phyloP scores from a whole-genome alignment of 495 filamentous ascomycete genomes.

The Xylaria nigripes region DNA sequence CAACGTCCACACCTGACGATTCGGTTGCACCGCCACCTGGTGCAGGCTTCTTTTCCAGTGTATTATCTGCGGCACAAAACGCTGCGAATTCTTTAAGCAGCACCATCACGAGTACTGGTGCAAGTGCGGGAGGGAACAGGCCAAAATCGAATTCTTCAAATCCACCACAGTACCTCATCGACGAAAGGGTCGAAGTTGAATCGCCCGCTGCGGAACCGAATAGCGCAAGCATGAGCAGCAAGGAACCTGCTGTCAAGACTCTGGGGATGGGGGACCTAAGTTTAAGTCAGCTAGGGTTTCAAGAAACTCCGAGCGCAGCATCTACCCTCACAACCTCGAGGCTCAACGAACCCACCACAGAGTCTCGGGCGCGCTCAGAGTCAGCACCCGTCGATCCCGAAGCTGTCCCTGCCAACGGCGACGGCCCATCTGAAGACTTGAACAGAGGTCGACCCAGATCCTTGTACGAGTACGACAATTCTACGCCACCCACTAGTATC shows the following conservation, averaged over 20 bases:
- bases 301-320: slow-evolving; percentile 39
- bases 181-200: slow-evolving; percentile 42
- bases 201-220: slow-evolving; percentile 29
- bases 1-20: slow-evolving; percentile 62
- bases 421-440: slow-evolving; percentile 25
- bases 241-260: slow-evolving; percentile 77
- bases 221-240: slow-evolving; percentile 41
- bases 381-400: slow-evolving; percentile 35
- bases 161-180: slow-evolving; percentile 25
- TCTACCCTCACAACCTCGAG: slow-evolving; percentile 34
- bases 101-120: slow-evolving; percentile 59
- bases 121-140: slow-evolving; percentile 34
- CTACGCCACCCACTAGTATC: slow-evolving; percentile 56
- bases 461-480: slow-evolving; percentile 39
- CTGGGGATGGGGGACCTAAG: slow-evolving; percentile 82
- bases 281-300: slow-evolving; percentile 70
- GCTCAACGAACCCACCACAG: slow-evolving; percentile 35
- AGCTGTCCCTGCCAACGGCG: slow-evolving; percentile 11
- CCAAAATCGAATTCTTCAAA: slow-evolving; percentile 28
- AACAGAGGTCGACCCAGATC: slow-evolving; percentile 31
- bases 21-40: slow-evolving; percentile 33
- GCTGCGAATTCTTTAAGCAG: slow-evolving; percentile 81
- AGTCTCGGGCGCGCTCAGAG: slow-evolving; percentile 33
- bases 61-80: slow-evolving; percentile 90
- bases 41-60: slow-evolving; percentile 80